A percentile compares a stretch with the other conserved stretches of the same genome.
Evolutionary conservation across 768 basidiomycete genomes (phyloP).

Genomic region (Podaxis carcinomalis): DNA sequence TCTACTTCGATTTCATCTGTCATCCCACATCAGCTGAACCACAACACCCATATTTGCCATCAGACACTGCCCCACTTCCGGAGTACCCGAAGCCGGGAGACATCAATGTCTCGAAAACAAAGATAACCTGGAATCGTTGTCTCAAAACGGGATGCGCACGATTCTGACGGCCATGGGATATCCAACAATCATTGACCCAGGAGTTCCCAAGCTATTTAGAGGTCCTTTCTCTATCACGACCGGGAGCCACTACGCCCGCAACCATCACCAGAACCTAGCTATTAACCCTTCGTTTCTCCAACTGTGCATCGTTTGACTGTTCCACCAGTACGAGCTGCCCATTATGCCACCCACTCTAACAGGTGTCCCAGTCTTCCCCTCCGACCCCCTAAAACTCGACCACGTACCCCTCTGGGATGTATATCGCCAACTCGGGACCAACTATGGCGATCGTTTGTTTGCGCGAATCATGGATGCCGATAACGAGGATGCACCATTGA

Average conservation of each 20-base stretch:
- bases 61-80: not conserved
- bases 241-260: too few relatives aligned
- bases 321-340: too few relatives aligned
- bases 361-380: constrained; percentile 6
- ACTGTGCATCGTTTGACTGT: too few relatives aligned
- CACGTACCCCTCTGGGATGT: constrained; percentile 2
- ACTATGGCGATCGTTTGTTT: constrained; percentile 8
- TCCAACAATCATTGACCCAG: too few relatives aligned
- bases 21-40: too few relatives aligned
- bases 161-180: not conserved
- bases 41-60: not conserved
- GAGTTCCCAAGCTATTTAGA: too few relatives aligned
- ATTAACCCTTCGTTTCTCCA: too few relatives aligned
- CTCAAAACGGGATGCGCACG: not conserved
- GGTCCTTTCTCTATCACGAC: too few relatives aligned
- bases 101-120: not conserved
- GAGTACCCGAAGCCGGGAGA: not conserved
- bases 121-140: not conserved
- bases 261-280: too few relatives aligned
- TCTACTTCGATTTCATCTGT: too few relatives aligned
- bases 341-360: not conserved
- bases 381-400: constrained; percentile 7
- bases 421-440: constrained; percentile 9
- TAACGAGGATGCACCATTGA: not conserved
- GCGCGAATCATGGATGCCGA: constrained; percentile 11